Base-by-base conservation (phyloP, 352 stramenopile species). In the Globisporangium solare region DNA sequence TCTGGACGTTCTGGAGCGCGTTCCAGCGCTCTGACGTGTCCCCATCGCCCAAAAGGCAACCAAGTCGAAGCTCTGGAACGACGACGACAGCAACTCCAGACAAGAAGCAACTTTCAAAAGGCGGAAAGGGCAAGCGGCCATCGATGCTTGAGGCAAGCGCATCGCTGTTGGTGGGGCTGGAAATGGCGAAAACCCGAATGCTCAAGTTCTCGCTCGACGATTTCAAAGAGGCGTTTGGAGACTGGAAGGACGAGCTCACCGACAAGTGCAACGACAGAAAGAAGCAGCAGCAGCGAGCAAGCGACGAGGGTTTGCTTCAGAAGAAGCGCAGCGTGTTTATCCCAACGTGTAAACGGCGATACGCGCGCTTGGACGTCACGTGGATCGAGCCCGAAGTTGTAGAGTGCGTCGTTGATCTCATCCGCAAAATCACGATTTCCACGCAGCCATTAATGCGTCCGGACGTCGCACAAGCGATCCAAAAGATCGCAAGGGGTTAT, bases 381-480 rank as follows among this genome's bases (percentile, higher is more conserved):
- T 76, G 66, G 67, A 85, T 88, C 47, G 77, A 88, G 24, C 76
- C 76, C 0, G 68, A 81, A 21, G 70, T 91, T 32, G 74, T 91
- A 18, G 64, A 71, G 17, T 84, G 71, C 40, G 55, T 89, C 15
- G 54, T 64, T 17, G 67, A 70, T 21, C 58, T 91, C 21, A 84
- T 89, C 51, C 32, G 48, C 4, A 43, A 62, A 14, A 61, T 89
- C 1, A 32, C 57, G 8, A 7, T 56, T 21, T 51, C 62, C n/a
- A 59, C 68, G 0, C 53, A 63, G 17, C 74, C 73, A 11, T 61
- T 66, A 10, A 27, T 76, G 6, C 63, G 67, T 4, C 66, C 71
- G 27, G 78, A 91, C 40, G 78, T 78, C 0, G 74, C 78, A 3
- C 76, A 87, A 41, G 51, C 52, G 0, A 84, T 91, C 54, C 81